phyloP scores from a whole-genome alignment of 2,329 filamentous ascomycete species.

The Periconia sp. region DNA sequence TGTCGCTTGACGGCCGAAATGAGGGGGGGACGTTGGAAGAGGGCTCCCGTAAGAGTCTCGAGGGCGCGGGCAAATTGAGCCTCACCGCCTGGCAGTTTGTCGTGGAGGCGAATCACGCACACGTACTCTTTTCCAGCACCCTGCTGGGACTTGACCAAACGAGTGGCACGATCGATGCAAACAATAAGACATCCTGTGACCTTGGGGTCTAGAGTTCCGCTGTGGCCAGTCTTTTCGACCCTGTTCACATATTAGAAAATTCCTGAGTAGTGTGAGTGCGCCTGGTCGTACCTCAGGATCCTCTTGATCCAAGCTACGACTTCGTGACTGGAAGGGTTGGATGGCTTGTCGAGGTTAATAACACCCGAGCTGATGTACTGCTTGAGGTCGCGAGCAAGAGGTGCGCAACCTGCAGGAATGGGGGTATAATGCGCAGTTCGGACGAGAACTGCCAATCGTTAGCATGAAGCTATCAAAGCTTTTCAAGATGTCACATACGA shows the following conservation, averaged over 20 bases:
- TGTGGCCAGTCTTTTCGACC: conserved; percentile 96
- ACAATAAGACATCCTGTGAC: conserved; percentile 95
- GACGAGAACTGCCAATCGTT: conserved; percentile 68
- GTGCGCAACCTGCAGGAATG: conserved; percentile 88
- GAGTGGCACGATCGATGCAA: conserved; percentile 93
- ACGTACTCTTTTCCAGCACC: conserved; percentile 99
- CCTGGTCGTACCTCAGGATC: conserved; percentile 71
- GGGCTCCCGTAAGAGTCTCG: conserved; percentile 92
- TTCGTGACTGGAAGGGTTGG: conserved; percentile 97
- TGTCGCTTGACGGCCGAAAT: conserved; percentile 99
- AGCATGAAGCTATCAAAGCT: conserved; percentile 23
- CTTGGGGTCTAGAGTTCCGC: conserved; percentile 96
- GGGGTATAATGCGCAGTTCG: conserved; percentile 96
- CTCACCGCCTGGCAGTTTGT: conserved; percentile 91
- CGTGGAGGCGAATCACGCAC: conserved; percentile 90
- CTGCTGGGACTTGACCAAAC: conserved; percentile 98
- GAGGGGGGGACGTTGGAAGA: conserved; percentile 94
- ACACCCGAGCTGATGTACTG: conserved; percentile 96
- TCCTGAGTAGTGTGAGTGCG: not conserved
- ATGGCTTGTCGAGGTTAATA: conserved; percentile 97
- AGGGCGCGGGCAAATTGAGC: conserved; percentile 90
- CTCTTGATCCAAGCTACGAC: conserved; percentile 99
- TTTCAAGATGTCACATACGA: conserved; percentile 59
- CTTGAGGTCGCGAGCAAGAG: conserved; percentile 92
- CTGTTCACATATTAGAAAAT: conserved; percentile 46